Base-by-base conservation (phyloP, 106 monocot genomes). In the Dendrobium chrysotoxum region DNA sequence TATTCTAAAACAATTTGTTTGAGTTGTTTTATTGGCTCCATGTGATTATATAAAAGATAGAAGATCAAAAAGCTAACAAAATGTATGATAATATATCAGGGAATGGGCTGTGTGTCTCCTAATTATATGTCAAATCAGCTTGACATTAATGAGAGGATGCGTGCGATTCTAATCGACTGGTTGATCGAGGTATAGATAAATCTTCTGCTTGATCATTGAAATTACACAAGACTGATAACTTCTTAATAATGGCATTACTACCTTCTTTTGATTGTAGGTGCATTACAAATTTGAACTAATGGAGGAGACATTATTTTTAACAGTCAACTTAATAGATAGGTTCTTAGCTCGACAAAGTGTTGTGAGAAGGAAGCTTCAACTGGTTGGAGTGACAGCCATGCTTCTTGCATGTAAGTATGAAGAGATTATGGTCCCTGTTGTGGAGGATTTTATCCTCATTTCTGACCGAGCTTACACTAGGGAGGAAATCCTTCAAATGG, bases 401-500 rank as follows among this genome's bases (percentile, higher is more conserved):
- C 89, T 98, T 64, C 90, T 98, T 66, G 97, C 97, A 42, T 98
- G 97, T 79, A 98, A 98, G 70, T 98, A 94, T 70, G 97, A 98
- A 81, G 97, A 98, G 72, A 91, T 98, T 5, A 86, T 94, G 1
- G 94, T 98, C 8, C 97, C 97, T 0, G 88, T 94, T 4, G 94
- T 98, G 47, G 89, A 98, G 81, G 97, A 98, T 83, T 84, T 98
- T 2, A 88, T 94, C 58, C 75, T 90, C 18, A 94, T 98, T 16
- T 94, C 92, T 5, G 94, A 98, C 76, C 57, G 89, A 67, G 97
- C 94, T 70, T 98, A 98, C 85, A 86, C 84, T 4, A 90, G 89
- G 39, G 81, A 86, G 53, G 92, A 98, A 78, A 79, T 98, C 18
- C 85, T 98, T 68, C 85, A 89, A 42, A 98, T 98, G 97, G 96